These are phyloP conservation scores for Globisporangium paddicum DNA, from an alignment of 352 stramenopile species.

Conservation along the genomic window DNA sequence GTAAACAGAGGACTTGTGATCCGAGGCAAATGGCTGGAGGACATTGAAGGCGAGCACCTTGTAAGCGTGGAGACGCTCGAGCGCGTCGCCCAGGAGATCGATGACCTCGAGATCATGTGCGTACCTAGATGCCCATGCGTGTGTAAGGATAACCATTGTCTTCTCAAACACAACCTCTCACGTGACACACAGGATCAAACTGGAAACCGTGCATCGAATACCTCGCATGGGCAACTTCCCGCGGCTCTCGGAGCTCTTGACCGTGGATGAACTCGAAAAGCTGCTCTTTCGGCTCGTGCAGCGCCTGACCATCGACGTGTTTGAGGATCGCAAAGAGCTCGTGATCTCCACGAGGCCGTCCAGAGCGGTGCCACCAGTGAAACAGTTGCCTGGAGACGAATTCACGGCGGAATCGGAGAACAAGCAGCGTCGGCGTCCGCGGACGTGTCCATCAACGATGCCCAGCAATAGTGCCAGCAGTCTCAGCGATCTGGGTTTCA, in stretches of 20 bases:
- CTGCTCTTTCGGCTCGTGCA: conserved; percentile 59
- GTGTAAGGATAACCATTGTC: not conserved
- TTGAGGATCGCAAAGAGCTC: conserved; percentile 21
- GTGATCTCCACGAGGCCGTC: conserved; percentile 19
- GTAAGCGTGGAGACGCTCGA: conserved; percentile 31
- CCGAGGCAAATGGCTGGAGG: conserved; percentile 35
- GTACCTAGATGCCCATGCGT: not conserved
- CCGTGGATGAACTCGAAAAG: conserved; percentile 54
- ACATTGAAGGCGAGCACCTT: conserved; percentile 25
- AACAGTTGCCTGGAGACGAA: not conserved
- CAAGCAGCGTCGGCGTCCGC: conserved; percentile 1
- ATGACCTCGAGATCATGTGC: conserved; percentile 72
- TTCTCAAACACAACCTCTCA: not conserved
- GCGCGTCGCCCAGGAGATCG: conserved; percentile 49
- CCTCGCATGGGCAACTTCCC: conserved; percentile 52
- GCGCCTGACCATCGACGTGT: conserved; percentile 38
- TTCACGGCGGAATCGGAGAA: not conserved
- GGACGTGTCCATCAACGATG: conserved; percentile 52
- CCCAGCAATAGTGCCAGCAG: conserved; percentile 14
- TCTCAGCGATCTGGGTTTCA: not conserved
- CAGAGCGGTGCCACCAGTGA: not conserved
- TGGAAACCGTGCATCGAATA: conserved; percentile 51
- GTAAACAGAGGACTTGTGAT: conserved; percentile 47
- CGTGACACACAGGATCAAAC: conserved; percentile 50
- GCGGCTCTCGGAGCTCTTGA: conserved; percentile 52